phyloP scores from a whole-genome alignment of 352 stramenopile species.

The Globisporangium carolinianum region DNA sequence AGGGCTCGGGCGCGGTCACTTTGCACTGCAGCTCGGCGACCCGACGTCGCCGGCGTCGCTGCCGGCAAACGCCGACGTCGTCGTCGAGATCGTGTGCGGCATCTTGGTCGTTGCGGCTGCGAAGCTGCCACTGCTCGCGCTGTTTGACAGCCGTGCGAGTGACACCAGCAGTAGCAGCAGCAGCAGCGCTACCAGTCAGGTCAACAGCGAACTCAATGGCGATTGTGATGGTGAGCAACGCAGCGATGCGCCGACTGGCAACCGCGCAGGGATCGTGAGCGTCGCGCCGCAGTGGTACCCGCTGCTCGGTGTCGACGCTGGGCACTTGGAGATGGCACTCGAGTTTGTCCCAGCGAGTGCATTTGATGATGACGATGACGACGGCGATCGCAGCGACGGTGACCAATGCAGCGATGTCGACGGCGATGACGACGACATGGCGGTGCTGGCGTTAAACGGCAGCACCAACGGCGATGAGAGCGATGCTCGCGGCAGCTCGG shows the following conservation, averaged over 20 bases:
- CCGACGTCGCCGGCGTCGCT: conserved; percentile 17
- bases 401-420: neutral
- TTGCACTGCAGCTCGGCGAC: conserved; percentile 11
- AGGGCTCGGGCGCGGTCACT: conserved; percentile 25
- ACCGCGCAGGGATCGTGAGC: conserved; percentile 10
- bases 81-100: conserved; percentile 50
- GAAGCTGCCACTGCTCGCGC: conserved; percentile 25
- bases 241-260: neutral
- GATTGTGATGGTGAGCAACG: conserved; percentile 3
- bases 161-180: conserved; percentile 1
- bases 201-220: too few relatives aligned
- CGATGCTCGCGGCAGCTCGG: too few relatives aligned
- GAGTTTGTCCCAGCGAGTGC: conserved; percentile 29
- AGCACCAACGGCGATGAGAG: too few relatives aligned
- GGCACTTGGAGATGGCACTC: conserved; percentile 42
- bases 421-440: too few relatives aligned
- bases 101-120: conserved; percentile 34
- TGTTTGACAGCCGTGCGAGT: conserved; percentile 14
- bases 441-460: too few relatives aligned
- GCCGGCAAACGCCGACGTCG: conserved; percentile 31
- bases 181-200: too few relatives aligned
- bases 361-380: conserved; percentile 11
- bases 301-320: conserved; percentile 27
- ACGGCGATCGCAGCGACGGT: neutral
- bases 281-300: conserved; percentile 35